Conservation (phyloP, 2,329 filamentous ascomycete genomes). For the Aspergillus novoparasiticus region DNA sequence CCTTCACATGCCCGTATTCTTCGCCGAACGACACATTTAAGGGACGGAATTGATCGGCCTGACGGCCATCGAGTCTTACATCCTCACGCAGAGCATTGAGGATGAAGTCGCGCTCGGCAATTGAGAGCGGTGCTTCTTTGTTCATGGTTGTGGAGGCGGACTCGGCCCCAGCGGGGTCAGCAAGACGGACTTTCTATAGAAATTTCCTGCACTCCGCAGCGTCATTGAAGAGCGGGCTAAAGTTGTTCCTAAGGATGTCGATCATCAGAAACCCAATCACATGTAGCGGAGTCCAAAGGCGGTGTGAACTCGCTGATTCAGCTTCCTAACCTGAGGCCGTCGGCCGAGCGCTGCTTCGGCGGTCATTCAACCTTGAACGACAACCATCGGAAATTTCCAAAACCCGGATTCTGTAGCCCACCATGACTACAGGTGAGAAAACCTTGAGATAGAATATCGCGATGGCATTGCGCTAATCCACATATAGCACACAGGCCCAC, state of each 20-base stretch:
- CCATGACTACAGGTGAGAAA: slow-evolving; percentile 46
- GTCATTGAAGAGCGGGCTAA: slow-evolving; percentile 20
- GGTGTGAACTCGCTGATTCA: slow-evolving; percentile 16
- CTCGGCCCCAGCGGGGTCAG: slow-evolving; percentile 26
- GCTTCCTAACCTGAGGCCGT: slow-evolving; percentile 15
- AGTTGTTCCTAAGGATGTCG: slow-evolving; percentile 7
- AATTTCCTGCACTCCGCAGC: slow-evolving; percentile 23
- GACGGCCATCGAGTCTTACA: slow-evolving; percentile 80
- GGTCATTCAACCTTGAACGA: not conserved
- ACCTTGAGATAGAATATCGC: not conserved
- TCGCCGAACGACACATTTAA: slow-evolving; percentile 82
- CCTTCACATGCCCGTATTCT: slow-evolving; percentile 86
- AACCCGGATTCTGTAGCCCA: slow-evolving; percentile 14
- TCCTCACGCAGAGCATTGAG: slow-evolving; percentile 78
- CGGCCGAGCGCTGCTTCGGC: not conserved
- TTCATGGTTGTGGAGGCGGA: slow-evolving; percentile 65
- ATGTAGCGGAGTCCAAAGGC: not conserved
- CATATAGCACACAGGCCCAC: slow-evolving; percentile 77
- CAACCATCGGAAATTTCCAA: not conserved
- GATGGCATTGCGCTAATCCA: slow-evolving; percentile 27
- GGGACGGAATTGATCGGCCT: slow-evolving; percentile 76
- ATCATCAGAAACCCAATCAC: slow-evolving; percentile 13
- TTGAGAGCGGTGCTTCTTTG: slow-evolving; percentile 85
- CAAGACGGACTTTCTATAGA: slow-evolving; percentile 19
- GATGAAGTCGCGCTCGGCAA: slow-evolving; percentile 86